Evolutionary conservation across 202 grass and related monocot species (phyloP), one percentile per base, ranked within the genome.

Genomic region (Brachypodium distachyon): DNA sequence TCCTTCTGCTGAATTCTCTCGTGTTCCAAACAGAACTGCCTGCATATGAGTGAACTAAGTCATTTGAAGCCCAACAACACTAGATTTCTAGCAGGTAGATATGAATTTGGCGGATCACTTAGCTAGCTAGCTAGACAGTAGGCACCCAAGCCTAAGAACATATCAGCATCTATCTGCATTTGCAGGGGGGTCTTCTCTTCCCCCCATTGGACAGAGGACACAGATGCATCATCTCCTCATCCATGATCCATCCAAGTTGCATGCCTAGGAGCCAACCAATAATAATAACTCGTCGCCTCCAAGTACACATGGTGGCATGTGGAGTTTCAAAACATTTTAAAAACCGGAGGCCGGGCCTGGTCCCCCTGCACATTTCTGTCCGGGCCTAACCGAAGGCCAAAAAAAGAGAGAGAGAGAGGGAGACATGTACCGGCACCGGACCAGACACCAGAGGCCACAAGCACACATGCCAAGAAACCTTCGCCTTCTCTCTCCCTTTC

Each of bases 301-400:
- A 77, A 81, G 77, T 81, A 84, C 86, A 77, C 81, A 76, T 85
- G 82, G 81, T 41, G 7, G 64, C 82, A 85, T 85, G 82, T 85
- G 86, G 72, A 39, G 37, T 67, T n/a, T 84, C 65, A 85, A 81
- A 84, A 59, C 76, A 76, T 88, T 72, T 88, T 74, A 55, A 37
- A 43, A 73, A 51, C 16, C 27, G 21, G 63, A 41, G 32, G 16
- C 2, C 31, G 44, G 18, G 17, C 4, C 67, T 60, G 67, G 71
- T 81, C 64, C 26, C 37, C 14, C 36, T 23, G 3, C 33, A 33
- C 61, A 28, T 23, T 72, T 67, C 53, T 33, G 85, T 67, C 53
- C 38, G 60, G 32, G 26, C 59, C 34, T 21, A 47, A 41, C 41
- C 29, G 50, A 69, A 29, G 70, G 43, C 54, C 32, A 39, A 46